phyloP scores from a whole-genome alignment of 2,329 filamentous ascomycete species.

The Ophiobolus disseminans region DNA sequence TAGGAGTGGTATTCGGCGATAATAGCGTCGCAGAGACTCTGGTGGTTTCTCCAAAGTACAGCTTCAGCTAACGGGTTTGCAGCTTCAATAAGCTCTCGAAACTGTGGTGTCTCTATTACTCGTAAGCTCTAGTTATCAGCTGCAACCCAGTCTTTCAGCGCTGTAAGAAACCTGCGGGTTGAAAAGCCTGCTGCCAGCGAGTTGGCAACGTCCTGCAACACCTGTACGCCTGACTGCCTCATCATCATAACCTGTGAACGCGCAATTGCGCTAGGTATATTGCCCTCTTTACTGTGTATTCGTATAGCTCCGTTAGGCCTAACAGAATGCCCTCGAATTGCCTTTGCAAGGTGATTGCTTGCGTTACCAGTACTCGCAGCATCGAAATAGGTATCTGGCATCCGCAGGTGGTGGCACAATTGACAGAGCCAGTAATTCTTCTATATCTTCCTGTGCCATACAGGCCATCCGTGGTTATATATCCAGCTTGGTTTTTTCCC shows the following conservation, averaged over 20 bases:
- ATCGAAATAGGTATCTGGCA: neutral
- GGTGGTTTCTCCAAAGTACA: constrained; percentile 13
- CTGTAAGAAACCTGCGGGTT: neutral
- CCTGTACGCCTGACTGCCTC: neutral
- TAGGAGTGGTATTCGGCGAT: constrained; percentile 13
- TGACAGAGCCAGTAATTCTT: constrained; percentile 7
- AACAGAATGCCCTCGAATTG: neutral
- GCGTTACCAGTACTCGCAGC: neutral
- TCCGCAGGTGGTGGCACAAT: neutral
- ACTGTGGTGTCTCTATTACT: constrained; percentile 4
- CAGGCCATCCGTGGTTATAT: constrained; percentile 6
- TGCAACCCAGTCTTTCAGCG: constrained; percentile 2
- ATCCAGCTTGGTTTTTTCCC: constrained; percentile 2
- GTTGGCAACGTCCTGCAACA: neutral
- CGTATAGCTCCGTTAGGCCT: neutral
- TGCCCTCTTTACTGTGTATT: neutral
- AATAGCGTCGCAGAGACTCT: constrained; percentile 15
- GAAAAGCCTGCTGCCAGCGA: neutral
- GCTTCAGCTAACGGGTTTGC: constrained; percentile 8
- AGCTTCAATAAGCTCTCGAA: constrained; percentile 5
- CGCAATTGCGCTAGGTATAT: neutral
- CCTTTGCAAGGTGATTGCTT: neutral
- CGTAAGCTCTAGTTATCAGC: constrained; percentile 4
- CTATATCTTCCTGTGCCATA: neutral
- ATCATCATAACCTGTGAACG: neutral